Evolutionary conservation across 768 basidiomycete species (phyloP).

Genomic region (Psilocybe cubensis): DNA sequence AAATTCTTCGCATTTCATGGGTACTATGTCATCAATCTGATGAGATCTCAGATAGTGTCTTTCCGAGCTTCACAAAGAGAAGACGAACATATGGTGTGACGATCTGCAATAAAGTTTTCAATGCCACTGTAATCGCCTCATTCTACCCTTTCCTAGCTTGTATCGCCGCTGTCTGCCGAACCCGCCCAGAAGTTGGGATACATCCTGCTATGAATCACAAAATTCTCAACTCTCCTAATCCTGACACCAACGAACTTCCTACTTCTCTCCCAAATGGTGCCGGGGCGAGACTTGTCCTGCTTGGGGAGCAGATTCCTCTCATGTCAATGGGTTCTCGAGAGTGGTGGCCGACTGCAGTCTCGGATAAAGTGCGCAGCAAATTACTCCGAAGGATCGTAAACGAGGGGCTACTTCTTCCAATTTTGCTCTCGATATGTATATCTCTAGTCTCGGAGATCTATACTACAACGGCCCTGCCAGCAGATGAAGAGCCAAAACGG

Average conservation of each 20-base stretch:
- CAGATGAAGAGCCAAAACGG: neutral
- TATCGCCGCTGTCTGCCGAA: conserved; percentile 25
- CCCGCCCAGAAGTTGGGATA: conserved; percentile 16
- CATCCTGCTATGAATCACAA: conserved; percentile 29
- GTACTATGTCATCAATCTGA: no score
- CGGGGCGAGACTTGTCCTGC: conserved; percentile 28
- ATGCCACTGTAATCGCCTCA: conserved; percentile 31
- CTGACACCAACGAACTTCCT: conserved; percentile 6
- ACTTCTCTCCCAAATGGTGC: conserved; percentile 27
- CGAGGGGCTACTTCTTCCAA: conserved; percentile 38
- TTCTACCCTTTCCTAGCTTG: conserved; percentile 38
- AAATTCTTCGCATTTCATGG: no score
- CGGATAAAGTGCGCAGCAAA: conserved; percentile 28
- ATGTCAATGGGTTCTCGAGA: neutral
- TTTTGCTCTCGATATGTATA: conserved; percentile 33
- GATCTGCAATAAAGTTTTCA: no score
- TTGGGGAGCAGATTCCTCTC: conserved; percentile 27
- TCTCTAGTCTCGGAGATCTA: conserved; percentile 38
- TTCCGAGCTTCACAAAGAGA: no score
- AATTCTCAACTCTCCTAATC: conserved; percentile 31
- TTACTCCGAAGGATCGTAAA: conserved; percentile 31
- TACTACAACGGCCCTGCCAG: neutral
- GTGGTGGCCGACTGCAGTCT: conserved; percentile 40
- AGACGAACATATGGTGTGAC: no score
- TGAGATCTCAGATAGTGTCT: no score